Base-by-base conservation (phyloP, 768 basidiomycete species). In the Rhodotorula diobovata region DNA sequence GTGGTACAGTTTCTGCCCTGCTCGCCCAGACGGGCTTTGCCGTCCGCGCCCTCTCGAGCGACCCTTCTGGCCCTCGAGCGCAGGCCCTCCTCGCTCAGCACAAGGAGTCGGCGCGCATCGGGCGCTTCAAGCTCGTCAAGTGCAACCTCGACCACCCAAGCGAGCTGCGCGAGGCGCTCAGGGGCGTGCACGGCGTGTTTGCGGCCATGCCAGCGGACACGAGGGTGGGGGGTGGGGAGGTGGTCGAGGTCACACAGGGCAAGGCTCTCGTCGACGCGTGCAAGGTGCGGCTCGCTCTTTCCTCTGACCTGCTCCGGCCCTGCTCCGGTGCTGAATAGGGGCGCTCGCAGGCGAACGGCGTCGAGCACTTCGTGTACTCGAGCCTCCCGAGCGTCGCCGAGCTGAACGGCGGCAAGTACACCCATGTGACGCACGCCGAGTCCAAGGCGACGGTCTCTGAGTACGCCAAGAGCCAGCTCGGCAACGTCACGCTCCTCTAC, bases 291-390 rank as follows among this genome's bases (percentile, higher is more conserved):
- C 45, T n/a, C 32, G n/a, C 7, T 48, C 43, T 41, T 21, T 16
- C 50, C 30, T 34, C 37, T 9, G 25, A 15, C 21, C 16, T 35
- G 2, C 35, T 14, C n/a, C 23, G 37, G 37, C 39, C 39, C 9
- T 9, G 39, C 39, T n/a, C n/a, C 8, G 39, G 11, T 14, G 14
- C 57, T 58, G 57, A 59, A 28, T 9, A 7, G n/a, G 41, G 0
- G 41, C 21, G 20, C 30, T 14, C 28, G 18, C 48, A 73, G 51
- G 70, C 57, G 15, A 63, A 43, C 32, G 65, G 50, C 4, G 68
- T 76, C 55, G 53, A 76, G 66, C 72, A 66, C 50, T 63, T 78
- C 54, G 65, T 76, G 53, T 78, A 67, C 65, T 72, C 70, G 8
- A 54, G 58, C 1, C 62, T 76, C 11, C 64, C 67, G 20, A 55